Base-by-base conservation (phyloP, 208 protist genomes). In the Novymonas esmeraldas region DNA sequence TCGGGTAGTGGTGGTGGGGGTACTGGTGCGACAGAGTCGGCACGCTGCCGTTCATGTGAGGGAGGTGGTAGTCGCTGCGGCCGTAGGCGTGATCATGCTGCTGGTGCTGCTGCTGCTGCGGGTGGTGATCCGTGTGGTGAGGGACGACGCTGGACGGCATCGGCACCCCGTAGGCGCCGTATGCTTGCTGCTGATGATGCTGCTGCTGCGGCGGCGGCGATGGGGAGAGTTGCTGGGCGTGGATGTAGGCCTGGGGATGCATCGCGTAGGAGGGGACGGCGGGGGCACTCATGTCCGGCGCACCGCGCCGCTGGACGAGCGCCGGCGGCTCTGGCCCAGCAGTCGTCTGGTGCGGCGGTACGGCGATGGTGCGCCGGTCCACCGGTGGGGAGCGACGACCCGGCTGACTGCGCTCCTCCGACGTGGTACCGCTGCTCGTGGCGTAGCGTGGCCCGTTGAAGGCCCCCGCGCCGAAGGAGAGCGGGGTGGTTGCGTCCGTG, bases 1-100 rank as follows among this genome's bases (percentile, higher is more conserved):
- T 14, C 24, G 64, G 50, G 44, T 64, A 54, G 11, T 58, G 72
- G 29, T 52, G 50, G 29, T 50, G 46, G 7, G 28, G 55, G 20
- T 34, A 29, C 33, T 56, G 45, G 24, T 45, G 26, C 56, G 41
- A 5, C 18, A n/a, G n/a, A n/a, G n/a, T n/a, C n/a, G n/a, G n/a
- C n/a, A n/a, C n/a, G n/a, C n/a, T n/a, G n/a, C n/a, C n/a, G n/a
- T n/a, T n/a, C n/a, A n/a, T n/a, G n/a, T n/a, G n/a, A 14, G 38
- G 9, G 18, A 41, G 13, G 48, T 76, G 69, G 16, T 18, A 2
- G 5, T 52, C 64, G 3, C 39, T 39, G 1, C 20, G 50, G 38
- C 18, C 36, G 26, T 57, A 50, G 54, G 10, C 29, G 44, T 68
- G 46, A 24, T 26, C 13, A n/a, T 31, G 14, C 33, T 45, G 56